Percentiles rank a stretch among this genome's conserved stretches.
These are phyloP conservation scores for Phytopythium cucurbitacearum DNA, from an alignment of 352 stramenopile species.

Conservation along the genomic window DNA sequence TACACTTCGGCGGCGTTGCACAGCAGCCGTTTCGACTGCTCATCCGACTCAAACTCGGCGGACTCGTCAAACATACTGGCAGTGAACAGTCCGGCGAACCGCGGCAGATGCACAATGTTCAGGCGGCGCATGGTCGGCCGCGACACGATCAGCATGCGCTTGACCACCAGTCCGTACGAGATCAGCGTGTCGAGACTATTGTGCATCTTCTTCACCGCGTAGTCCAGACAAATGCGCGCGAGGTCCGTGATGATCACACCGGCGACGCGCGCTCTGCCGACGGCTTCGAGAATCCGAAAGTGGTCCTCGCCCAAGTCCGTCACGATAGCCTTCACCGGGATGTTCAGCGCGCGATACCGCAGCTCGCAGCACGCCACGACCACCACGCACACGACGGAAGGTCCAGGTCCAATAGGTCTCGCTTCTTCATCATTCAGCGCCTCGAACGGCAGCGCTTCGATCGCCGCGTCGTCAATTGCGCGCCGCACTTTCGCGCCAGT, in stretches of 20 bases:
- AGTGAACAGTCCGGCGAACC: conserved; percentile 54
- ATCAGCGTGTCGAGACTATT: conserved; percentile 75
- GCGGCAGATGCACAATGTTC: conserved; percentile 78
- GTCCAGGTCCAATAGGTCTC: conserved; percentile 2
- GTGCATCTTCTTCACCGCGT: conserved; percentile 69
- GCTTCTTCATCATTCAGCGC: conserved; percentile 5
- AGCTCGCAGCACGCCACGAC: conserved; percentile 63
- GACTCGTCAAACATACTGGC: conserved; percentile 66
- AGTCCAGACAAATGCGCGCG: conserved; percentile 19
- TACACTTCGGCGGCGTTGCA: conserved; percentile 51
- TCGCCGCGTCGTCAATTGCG: conserved; percentile 8
- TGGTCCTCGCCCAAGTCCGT: conserved; percentile 62
- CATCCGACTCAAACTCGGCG: conserved; percentile 79
- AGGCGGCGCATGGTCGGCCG: conserved; percentile 53
- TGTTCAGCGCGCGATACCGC: conserved; percentile 64
- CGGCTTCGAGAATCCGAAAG: conserved; percentile 56
- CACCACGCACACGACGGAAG: conserved; percentile 14
- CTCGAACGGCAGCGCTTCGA: conserved; percentile 17
- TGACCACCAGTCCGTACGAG: conserved; percentile 74
- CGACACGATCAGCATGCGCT: conserved; percentile 78
- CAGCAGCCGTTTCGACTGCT: conserved; percentile 69
- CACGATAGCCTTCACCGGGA: conserved; percentile 52
- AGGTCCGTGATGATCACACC: conserved; percentile 59
- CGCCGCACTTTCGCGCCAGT: neutral
- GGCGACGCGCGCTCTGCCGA: conserved; percentile 39